Percentiles rank a stretch among this genome's conserved stretches.
Evolutionary conservation across 805 yeast species (phyloP).

Genomic region (Wickerhamomyces rabaulensis): DNA sequence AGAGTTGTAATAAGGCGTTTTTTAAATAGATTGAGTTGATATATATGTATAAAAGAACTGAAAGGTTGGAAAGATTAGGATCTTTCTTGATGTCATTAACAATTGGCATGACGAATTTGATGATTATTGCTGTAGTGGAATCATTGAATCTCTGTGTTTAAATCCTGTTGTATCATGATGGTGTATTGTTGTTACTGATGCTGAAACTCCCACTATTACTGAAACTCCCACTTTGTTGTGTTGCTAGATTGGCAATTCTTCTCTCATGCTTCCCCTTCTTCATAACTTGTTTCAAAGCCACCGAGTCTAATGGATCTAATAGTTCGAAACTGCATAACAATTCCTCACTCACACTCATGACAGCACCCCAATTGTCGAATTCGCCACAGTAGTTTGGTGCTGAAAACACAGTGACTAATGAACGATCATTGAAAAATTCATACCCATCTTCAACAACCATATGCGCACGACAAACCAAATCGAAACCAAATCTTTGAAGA

Average conservation of each 20-base stretch:
- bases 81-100: neutral
- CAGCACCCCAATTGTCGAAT: slow-evolving; percentile 91
- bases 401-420: slow-evolving; percentile 88
- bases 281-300: slow-evolving; percentile 92
- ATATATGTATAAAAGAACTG: neutral
- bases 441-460: slow-evolving; percentile 99
- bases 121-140: neutral
- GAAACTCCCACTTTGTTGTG: slow-evolving; percentile 18
- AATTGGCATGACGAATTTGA: neutral
- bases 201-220: slow-evolving; percentile 20
- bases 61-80: neutral
- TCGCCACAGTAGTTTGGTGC: slow-evolving; percentile 87
- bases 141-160: neutral
- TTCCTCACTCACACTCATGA: slow-evolving; percentile 94
- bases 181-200: neutral
- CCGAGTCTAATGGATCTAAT: slow-evolving; percentile 88
- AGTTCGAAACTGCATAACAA: slow-evolving; percentile 88
- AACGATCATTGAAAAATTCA: slow-evolving; percentile 94
- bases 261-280: slow-evolving; percentile 88
- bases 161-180: too few species aligned
- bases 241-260: slow-evolving; percentile 46
- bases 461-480: slow-evolving; percentile 96
- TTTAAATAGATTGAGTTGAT: too few species aligned
- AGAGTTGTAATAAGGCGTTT: neutral
- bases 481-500: slow-evolving; percentile 95